Evolutionary conservation across 2,329 filamentous ascomycete genomes (phyloP), one percentile per base, ranked within the genome.

Genomic region (Penicillium janthinellum): DNA sequence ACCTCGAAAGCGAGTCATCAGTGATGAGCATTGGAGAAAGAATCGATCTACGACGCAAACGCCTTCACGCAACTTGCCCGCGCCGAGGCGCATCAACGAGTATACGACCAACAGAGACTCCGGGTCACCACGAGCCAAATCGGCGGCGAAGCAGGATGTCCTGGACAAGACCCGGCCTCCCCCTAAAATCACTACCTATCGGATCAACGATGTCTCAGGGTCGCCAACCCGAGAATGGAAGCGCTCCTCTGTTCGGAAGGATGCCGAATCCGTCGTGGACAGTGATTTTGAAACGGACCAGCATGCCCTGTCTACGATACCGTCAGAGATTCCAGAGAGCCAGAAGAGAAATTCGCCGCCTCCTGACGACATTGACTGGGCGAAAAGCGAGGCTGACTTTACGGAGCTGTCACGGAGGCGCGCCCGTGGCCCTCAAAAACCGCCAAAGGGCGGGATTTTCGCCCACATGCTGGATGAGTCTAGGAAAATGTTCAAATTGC

Each of bases 1-100:
- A 48, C 94, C 94, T 15, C 92, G 91, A 78, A 97, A 96, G 82
- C 87, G 93, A 64, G 91, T 98, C 56, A 87, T 97, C 62, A 97
- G 93, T 73, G 94, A 98, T 78, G 90, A 90, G 56, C 91, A 96
- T 77, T 98, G 94, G 74, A 84, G 83, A 62, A 83, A 81, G 59
- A 82, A 75, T 58, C 76, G 82, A 8, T 74, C 81, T 0, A 79
- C 77, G 55, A 67, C 70, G 17, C 78, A 77, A 60, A 67, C 71
- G 17, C 73, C 71, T 39, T 59, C 75, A 42, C 71, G 76, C 5
- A 79, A 81, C 72, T 54, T 75, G 71, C 67, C 75, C 68, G 64
- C 67, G 14, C 74, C 71, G 22, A 82, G 80, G 65, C 75, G 80
- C 56, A 77, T 81, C 12, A 78, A 72, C 31, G 64, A 75, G 53